Evolutionary conservation across 2,329 filamentous ascomycete genomes (phyloP), one percentile per base, ranked within the genome.

Genomic region (Sarocladium strictum): DNA sequence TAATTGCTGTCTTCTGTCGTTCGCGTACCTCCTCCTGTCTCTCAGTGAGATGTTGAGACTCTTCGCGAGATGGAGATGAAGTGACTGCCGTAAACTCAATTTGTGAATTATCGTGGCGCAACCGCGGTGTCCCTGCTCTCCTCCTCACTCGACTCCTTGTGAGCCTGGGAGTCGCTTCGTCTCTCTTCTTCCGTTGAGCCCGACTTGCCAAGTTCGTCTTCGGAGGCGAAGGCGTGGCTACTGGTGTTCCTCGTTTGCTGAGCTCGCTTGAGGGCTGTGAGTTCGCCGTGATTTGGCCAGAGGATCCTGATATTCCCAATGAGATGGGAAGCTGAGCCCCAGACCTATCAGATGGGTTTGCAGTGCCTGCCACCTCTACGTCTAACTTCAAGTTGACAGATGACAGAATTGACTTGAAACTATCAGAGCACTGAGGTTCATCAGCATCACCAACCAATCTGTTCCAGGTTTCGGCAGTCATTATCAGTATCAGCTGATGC

Each of bases 71-170:
- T 3, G 76, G 70, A 2, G 78, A 67, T 0, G 85, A 82, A 27
- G 81, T 78, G 47, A 93, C 86, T 0, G 83, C 72, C 2, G 86
- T 82, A 63, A 94, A 94, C 41, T 89, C 79, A 24, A 95, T 79
- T 63, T 95, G 90, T 0, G 90, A 95, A 67, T 95, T 81, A 58
- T 96, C 83, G 61, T 96, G 90, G 32, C 87, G 82, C 26, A 85
- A 74, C 56, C 80, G 81, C 17, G 78, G 74, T 47, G 77, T 81
- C 23, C 29, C 21, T 5, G n/a, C 23, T 10, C 19, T 33, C n/a
- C 23, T 32, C 5, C 17, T 35, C 23, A n/a, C 27, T 4, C 47
- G 47, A 35, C 27, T 51, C 14, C 47, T 27, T 23, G 47, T 51
- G 17, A 11, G 47, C 27, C 47, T 32, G 21, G 47, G 47, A 17